A percentile compares a stretch with the other conserved stretches of the same genome.
Evolutionary conservation across 371 early-diverging fungal genomes (phyloP).

Genomic region (Mucor plumbeus): DNA sequence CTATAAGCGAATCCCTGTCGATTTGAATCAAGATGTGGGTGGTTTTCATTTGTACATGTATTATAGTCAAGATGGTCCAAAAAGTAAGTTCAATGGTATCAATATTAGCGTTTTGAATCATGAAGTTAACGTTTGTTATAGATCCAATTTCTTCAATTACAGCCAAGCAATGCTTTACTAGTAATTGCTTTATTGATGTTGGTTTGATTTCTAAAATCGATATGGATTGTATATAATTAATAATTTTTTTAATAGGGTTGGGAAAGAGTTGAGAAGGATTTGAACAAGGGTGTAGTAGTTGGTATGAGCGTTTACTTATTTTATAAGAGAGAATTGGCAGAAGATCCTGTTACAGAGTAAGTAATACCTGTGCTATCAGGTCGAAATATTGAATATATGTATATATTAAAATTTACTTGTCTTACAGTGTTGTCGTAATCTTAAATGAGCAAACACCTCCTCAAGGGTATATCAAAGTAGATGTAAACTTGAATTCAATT

Average conservation of each 20-base stretch:
- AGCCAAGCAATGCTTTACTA: conserved; percentile 54
- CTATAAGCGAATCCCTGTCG: conserved; percentile 38
- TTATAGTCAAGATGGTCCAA: conserved; percentile 36
- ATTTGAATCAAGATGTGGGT: conserved; percentile 40
- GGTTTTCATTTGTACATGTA: conserved; percentile 37
- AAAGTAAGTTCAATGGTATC: conserved; percentile 21
- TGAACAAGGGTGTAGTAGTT: conserved; percentile 46
- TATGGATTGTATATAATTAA: background rate
- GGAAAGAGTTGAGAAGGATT: conserved; percentile 39
- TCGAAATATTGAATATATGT: too few species aligned
- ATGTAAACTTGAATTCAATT: conserved; percentile 39
- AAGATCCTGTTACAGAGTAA: conserved; percentile 47
- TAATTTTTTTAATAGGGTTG: conserved; percentile 25
- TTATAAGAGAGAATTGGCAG: conserved; percentile 26
- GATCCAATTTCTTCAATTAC: conserved; percentile 60
- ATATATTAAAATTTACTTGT: background rate
- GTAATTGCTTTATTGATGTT: conserved; percentile 55
- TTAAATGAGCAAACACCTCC: conserved; percentile 46
- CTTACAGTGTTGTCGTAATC: conserved; percentile 33
- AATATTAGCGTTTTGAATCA: background rate
- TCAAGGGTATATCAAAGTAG: conserved; percentile 43
- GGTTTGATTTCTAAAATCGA: background rate
- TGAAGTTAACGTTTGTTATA: background rate
- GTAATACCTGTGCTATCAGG: too few species aligned
- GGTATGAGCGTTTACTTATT: conserved; percentile 56